These are phyloP conservation scores for Aquilaria malaccensis DNA, from an alignment of 345 rosid genomes.

Conservation along the genomic window DNA sequence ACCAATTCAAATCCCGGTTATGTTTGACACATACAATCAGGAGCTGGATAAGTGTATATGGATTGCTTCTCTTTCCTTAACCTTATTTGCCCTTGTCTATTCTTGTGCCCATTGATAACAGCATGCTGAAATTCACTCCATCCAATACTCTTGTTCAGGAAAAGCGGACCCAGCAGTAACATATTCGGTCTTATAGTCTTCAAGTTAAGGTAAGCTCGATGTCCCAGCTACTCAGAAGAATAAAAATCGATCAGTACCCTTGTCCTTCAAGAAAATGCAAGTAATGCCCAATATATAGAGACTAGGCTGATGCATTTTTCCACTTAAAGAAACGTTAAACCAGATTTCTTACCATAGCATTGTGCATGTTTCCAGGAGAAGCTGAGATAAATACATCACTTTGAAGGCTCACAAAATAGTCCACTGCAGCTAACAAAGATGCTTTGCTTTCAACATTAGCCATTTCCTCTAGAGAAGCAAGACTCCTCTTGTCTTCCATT, in stretches of 20 bases:
- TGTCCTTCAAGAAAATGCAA: neutral
- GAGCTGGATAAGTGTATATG: slow-evolving; percentile 89
- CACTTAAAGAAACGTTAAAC: neutral
- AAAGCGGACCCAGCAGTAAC: slow-evolving; percentile 67
- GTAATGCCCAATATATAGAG: neutral
- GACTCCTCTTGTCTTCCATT: slow-evolving; percentile 91
- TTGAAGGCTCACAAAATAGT: slow-evolving; percentile 86
- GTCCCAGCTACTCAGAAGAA: slow-evolving; percentile 44
- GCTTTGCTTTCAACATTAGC: slow-evolving; percentile 68
- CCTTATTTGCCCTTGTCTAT: slow-evolving; percentile 73
- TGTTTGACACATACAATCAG: slow-evolving; percentile 81
- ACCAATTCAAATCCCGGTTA: neutral
- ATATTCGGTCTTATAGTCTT: slow-evolving; percentile 94
- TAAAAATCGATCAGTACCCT: neutral
- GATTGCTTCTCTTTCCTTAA: slow-evolving; percentile 74
- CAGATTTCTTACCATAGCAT: slow-evolving; percentile 57
- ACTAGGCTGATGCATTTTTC: neutral
- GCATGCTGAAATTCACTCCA: slow-evolving; percentile 77
- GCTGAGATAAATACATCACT: slow-evolving; percentile 94
- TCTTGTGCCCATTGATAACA: slow-evolving; percentile 63
- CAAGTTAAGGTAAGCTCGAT: slow-evolving; percentile 64
- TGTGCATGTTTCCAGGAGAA: slow-evolving; percentile 98
- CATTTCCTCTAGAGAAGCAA: slow-evolving; percentile 56
- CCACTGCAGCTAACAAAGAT: slow-evolving; percentile 83
- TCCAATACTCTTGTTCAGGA: slow-evolving; percentile 67